Conservation (phyloP, 306 rosid genomes). For the Dalbergia cultrata region DNA sequence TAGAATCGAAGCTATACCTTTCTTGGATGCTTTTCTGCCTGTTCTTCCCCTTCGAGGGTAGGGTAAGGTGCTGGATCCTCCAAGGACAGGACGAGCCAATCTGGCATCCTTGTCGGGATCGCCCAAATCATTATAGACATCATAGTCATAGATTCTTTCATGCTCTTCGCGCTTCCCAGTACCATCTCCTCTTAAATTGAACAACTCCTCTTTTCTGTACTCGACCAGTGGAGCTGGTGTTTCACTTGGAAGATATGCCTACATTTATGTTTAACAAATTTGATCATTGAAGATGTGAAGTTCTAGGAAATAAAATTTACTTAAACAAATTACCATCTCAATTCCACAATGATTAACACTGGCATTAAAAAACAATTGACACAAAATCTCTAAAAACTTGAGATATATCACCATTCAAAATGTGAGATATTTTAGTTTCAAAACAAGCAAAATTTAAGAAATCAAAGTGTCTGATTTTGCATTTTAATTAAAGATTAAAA, state of each 20-base stretch:
- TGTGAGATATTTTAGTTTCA: too few species aligned
- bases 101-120: slow-evolving; percentile 54
- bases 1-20: slow-evolving; percentile 52
- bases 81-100: slow-evolving; percentile 71
- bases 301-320: background rate
- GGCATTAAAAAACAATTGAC: too few species aligned
- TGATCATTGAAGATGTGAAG: background rate
- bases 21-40: slow-evolving; percentile 58
- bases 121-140: slow-evolving; percentile 79
- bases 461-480: too few species aligned
- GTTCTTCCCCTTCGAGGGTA: slow-evolving; percentile 92
- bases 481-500: too few species aligned
- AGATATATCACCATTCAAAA: too few species aligned
- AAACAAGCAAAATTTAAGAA: too few species aligned
- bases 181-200: slow-evolving; percentile 73
- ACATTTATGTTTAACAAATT: slow-evolving; percentile 13
- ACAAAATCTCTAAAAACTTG: too few species aligned
- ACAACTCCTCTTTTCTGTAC: slow-evolving; percentile 67
- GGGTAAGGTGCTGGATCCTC: slow-evolving; percentile 69
- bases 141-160: slow-evolving; percentile 84
- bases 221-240: slow-evolving; percentile 65
- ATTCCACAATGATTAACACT: too few species aligned
- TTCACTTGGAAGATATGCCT: slow-evolving; percentile 78
- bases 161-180: slow-evolving; percentile 72
- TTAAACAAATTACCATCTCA: background rate